phyloP scores from a whole-genome alignment of 768 basidiomycete species.

The Tricholoma sp. region DNA sequence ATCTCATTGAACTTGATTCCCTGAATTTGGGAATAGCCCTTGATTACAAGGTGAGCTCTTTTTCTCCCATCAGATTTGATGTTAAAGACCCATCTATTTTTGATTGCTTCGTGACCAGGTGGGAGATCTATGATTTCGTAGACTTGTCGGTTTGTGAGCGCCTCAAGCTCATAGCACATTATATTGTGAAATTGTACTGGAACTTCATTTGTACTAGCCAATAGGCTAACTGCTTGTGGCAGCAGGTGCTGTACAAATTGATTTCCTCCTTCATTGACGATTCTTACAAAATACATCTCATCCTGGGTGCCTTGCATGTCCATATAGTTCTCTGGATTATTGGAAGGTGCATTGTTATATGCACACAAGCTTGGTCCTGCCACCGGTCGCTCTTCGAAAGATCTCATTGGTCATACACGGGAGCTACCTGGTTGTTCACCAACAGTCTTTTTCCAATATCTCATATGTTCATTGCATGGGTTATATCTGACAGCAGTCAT shows the following conservation, averaged over 20 bases:
- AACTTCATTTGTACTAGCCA: not conserved
- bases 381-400: not conserved
- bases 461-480: not conserved
- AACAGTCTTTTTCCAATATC: not conserved
- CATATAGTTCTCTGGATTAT: not conserved
- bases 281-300: not conserved
- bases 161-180: not conserved
- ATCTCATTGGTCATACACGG: not conserved
- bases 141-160: not conserved
- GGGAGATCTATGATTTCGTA: conserved; percentile 5
- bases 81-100: conserved; percentile 6
- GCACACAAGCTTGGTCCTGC: not conserved
- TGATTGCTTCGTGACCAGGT: not conserved
- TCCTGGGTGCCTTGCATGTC: not conserved
- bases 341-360: not conserved
- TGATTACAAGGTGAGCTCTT: conserved; percentile 32
- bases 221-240: not conserved
- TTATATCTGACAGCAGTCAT: not conserved
- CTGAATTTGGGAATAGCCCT: conserved; percentile 31
- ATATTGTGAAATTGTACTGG: not conserved
- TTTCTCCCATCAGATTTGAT: conserved; percentile 5
- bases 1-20: conserved; percentile 25
- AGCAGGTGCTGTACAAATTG: not conserved
- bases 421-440: not conserved
- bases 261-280: not conserved